A percentile compares a stretch with the other conserved stretches of the same genome.
Conservation (phyloP, 139 green algal species). For the Microglena sp. region DNA sequence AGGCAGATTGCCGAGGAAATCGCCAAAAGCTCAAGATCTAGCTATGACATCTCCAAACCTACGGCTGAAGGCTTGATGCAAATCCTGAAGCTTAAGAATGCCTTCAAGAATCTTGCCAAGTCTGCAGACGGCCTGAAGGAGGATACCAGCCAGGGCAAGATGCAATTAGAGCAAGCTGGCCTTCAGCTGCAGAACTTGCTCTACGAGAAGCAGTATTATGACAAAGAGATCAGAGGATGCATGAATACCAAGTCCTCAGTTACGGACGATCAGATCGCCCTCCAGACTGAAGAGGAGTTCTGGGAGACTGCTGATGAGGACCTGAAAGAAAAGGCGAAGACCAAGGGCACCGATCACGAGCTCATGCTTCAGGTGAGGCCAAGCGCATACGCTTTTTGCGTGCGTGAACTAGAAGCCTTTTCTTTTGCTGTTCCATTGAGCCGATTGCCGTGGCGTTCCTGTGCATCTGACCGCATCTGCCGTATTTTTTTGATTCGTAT, state of each 20-base stretch:
- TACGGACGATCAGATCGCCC: slow-evolving; percentile 38
- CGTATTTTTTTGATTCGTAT: too few species aligned
- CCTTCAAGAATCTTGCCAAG: slow-evolving; percentile 8
- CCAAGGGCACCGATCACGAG: slow-evolving; percentile 12
- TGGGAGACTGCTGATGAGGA: slow-evolving; percentile 10
- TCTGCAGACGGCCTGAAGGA: slow-evolving; percentile 37
- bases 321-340: neutral
- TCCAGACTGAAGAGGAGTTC: slow-evolving; percentile 44
- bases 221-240: slow-evolving; percentile 61
- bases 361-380: too few species aligned
- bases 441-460: too few species aligned
- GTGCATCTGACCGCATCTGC: too few species aligned
- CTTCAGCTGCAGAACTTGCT: slow-evolving; percentile 59
- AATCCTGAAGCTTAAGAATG: slow-evolving; percentile 33
- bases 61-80: slow-evolving; percentile 12
- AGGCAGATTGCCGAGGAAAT: neutral
- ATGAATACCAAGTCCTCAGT: slow-evolving; percentile 44
- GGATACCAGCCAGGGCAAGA: slow-evolving; percentile 42
- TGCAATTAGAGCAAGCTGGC: slow-evolving; percentile 36
- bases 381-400: too few species aligned
- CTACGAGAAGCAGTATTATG: slow-evolving; percentile 63
- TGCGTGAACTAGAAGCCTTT: too few species aligned
- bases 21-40: neutral
- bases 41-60: neutral
- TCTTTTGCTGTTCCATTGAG: too few species aligned